Evolutionary conservation across 1,284 basidiomycete species (phyloP), one percentile per base, ranked within the genome.

Genomic region (Malassezia sympodialis): DNA sequence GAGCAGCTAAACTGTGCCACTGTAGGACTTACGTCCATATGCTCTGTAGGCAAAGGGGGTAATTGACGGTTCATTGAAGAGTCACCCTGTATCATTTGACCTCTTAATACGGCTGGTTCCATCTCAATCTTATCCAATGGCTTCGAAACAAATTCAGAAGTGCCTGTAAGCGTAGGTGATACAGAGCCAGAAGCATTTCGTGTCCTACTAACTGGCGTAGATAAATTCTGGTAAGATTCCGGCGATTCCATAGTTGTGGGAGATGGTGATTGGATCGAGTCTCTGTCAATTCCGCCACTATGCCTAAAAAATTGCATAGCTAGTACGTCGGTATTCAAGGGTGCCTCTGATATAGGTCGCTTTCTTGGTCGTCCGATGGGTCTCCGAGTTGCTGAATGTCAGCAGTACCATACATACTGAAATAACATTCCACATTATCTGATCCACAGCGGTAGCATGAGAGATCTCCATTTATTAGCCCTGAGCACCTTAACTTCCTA

Each of bases 281-380:
- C 15, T 11, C 21, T 17, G 10, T 39, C 10, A 39, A 39, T 19
- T 4, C 37, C 37, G 19, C 37, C 10, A 8, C 10, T 39, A 12
- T 3, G 2, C 19, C 21, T 19, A 39, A 39, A 39, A 4, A 21
- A 15, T 6, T 21, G 11, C 19, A 21, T 11, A 39, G 17, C 7
- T 11, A 39, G n/a, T 12, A 2, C 37, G 2, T 39, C 37, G 4
- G 37, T 6, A 19, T 39, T 39, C 5, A 39, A 19, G 4, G 17
- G 19, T 21, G 37, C 3, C 15, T 39, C 37, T 12, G 46, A 39
- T 17, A 37, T 15, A n/a, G 34, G 32, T 12, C 46, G 46, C 34
- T 56, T 56, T 17, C 54, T 31, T 10, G 54, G 54, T 12, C 54
- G 49, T 4, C 54, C 54, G 21, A 56, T 56, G 4, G 19, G 49